Base-by-base conservation (phyloP, 345 rosid species). In the Lumnitzera racemosa region DNA sequence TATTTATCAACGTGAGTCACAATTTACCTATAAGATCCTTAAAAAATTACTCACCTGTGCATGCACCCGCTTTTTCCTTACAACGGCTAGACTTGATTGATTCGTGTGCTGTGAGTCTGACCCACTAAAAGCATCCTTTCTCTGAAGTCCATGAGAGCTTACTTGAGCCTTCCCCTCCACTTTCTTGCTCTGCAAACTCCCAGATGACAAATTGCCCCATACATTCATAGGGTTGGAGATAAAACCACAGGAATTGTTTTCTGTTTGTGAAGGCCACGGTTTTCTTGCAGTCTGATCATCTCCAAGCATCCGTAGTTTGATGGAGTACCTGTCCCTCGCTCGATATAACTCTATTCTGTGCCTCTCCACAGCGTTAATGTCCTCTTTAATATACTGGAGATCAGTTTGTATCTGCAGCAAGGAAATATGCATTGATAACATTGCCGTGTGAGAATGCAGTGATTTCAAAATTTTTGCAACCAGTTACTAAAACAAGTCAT, bases 331-430 rank as follows among this genome's bases (percentile, higher is more conserved):
- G 61, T 89, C 96, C 67, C 86, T 88, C 54, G 91, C 90, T 53
- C 78, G 85, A 62, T 86, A 84, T 67, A 94, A 73, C 61, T 90
- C 97, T 58, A 85, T 73, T 72, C 97, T 88, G 70, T 90, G 95
- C 63, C 83, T 84, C 79, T 94, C 96, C 51, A 88, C 97, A 13
- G 89, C 83, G 66, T 81, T 86, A 69, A 94, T 71, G 74, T 94
- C 99, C 74, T 86, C 99, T 70, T 86, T 94, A 49, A 90, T 76
- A 77, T 78, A 89, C 68, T 76, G 96, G 56, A 90, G 96, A 80
- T 94, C 96, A 56, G 78, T 75, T 72, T 85, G 90, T 53, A 83
- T 82, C 99, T 94, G 72, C 69, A 76, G 47, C 46, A 77, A 53
- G 46, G 53, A 49, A 62, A 59, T 29, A 49, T 25, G 23, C 56